Evolutionary conservation across 805 yeast genomes (phyloP), one percentile per base, ranked within the genome.

Genomic region (Brettanomyces anomalus): DNA sequence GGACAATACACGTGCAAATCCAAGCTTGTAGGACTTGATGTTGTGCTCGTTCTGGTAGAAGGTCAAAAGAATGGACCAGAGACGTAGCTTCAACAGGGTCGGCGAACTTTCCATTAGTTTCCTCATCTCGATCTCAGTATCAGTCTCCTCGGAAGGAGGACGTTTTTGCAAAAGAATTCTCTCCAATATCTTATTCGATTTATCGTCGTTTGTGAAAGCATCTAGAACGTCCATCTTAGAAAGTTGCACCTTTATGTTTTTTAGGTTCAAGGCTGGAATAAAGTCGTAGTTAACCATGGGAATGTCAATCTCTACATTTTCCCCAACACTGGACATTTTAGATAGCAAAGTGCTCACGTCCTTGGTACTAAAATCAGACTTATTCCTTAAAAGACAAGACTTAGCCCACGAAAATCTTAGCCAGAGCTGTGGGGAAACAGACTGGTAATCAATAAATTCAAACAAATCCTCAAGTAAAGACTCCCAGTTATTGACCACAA

Each of bases 61-160:
- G 48, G 72, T 76, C 39, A 86, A 69, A 15, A 89, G 64, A 19
- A 82, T 70, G 28, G 75, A 76, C 95, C 97, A 89, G 3, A 93
- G 61, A 42, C 80, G 79, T 33, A 88, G 62, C 43, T 75, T 76
- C 56, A 87, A 71, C 18, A 76, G 81, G 18, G 82, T 65, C 0
- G 93, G 76, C 0, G 94, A 77, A 11, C 65, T 67, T 3, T 67
- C 61, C 14, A 93, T 65, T 54, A 90, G 86, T 11, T 65, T 59
- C 18, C 70, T 66, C 58, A 87, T 79, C 6, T 88, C 78, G 14
- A 54, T 49, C 31, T 72, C 67, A 31, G 70, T 73, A 10, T 55
- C 54, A 6, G 53, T 47, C 5, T 61, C 59, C 3, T 33, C 43
- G 5, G 18, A 11, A 37, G 32, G 8, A 6, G 16, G 10, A 5